These are phyloP conservation scores for Prinsepia uniflora DNA, from an alignment of 306 rosid genomes.

Conservation along the genomic window DNA sequence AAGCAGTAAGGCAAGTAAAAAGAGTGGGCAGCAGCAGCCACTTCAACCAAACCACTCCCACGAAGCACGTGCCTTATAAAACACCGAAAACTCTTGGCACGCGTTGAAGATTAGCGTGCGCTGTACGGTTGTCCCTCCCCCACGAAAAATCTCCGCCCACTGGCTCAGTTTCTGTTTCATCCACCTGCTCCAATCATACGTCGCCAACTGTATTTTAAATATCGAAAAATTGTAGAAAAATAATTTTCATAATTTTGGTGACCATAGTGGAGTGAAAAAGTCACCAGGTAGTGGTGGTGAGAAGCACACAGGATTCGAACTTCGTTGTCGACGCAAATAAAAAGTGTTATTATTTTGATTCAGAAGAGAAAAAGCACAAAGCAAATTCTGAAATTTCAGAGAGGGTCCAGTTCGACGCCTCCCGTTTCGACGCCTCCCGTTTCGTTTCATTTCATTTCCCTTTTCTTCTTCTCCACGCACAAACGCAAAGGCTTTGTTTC, in stretches of 20 bases:
- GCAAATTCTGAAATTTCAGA: not conserved
- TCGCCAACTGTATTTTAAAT: not conserved
- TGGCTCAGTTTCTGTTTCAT: not conserved
- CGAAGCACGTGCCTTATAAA: not conserved
- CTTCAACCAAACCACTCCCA: not conserved
- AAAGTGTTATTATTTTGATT: not conserved
- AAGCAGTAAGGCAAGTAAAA: not conserved
- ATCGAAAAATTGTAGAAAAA: not conserved
- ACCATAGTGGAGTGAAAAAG: not conserved
- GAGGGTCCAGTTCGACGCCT: not conserved
- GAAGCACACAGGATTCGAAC: not conserved
- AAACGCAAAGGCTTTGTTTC: not conserved
- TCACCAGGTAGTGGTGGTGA: too few relatives aligned
- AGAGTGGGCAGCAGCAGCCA: not conserved
- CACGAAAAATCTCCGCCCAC: not conserved
- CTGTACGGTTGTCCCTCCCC: not conserved
- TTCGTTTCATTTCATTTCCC: not conserved
- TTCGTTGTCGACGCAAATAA: not conserved
- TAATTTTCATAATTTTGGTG: not conserved
- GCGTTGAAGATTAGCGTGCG: not conserved
- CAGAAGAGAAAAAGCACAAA: too few relatives aligned
- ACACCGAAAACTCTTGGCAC: not conserved
- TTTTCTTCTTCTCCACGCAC: constrained; percentile 1
- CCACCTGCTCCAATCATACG: not conserved
- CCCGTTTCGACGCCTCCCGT: not conserved